A percentile compares a stretch with the other conserved stretches of the same genome.
Evolutionary conservation across 257 asterid genomes (phyloP).

Genomic region (Nyctanthes arbortristis): DNA sequence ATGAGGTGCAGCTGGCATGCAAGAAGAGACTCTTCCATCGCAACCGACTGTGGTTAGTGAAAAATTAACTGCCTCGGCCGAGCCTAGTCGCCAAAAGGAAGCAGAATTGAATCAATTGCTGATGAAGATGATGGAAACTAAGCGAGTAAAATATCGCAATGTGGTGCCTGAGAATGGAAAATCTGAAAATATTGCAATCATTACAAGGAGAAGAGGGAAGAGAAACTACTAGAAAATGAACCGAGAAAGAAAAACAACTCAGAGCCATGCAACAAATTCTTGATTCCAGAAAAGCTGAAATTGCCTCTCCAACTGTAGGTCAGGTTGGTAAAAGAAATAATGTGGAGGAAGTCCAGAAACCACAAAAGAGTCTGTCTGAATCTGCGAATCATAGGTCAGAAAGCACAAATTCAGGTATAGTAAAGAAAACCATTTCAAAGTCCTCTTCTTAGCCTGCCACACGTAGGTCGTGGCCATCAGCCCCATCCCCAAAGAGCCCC

Average conservation of each 20-base stretch:
- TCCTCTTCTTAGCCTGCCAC: slow-evolving; percentile 65
- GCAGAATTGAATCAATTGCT: slow-evolving; percentile 84
- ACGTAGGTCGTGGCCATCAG: slow-evolving; percentile 88
- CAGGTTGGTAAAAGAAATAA: slow-evolving; percentile 48
- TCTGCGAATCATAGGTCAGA: slow-evolving; percentile 60
- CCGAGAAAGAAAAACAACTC: slow-evolving; percentile 62
- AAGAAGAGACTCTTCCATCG: slow-evolving; percentile 43
- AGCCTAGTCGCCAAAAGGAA: slow-evolving; percentile 92
- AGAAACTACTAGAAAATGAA: slow-evolving; percentile 49
- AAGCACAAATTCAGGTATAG: slow-evolving; percentile 46
- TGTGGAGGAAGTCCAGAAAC: slow-evolving; percentile 60
- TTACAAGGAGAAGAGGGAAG: slow-evolving; percentile 77
- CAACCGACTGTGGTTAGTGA: slow-evolving; percentile 43
- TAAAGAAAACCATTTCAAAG: slow-evolving; percentile 58
- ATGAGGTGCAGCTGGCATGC: slow-evolving; percentile 27
- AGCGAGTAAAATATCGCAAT: slow-evolving; percentile 55
- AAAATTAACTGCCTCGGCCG: slow-evolving; percentile 58
- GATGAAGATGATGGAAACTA: slow-evolving; percentile 89
- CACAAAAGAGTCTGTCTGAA: slow-evolving; percentile 46
- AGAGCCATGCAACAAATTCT: slow-evolving; percentile 46
- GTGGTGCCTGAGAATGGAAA: slow-evolving; percentile 43
- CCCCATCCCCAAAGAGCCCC: slow-evolving; percentile 64
- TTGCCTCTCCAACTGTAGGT: slow-evolving; percentile 42
- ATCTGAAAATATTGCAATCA: slow-evolving; percentile 60
- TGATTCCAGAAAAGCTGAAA: slow-evolving; percentile 56